phyloP scores from a whole-genome alignment of 1,139 yeast genomes.

The Geotrichum bryndzae region DNA sequence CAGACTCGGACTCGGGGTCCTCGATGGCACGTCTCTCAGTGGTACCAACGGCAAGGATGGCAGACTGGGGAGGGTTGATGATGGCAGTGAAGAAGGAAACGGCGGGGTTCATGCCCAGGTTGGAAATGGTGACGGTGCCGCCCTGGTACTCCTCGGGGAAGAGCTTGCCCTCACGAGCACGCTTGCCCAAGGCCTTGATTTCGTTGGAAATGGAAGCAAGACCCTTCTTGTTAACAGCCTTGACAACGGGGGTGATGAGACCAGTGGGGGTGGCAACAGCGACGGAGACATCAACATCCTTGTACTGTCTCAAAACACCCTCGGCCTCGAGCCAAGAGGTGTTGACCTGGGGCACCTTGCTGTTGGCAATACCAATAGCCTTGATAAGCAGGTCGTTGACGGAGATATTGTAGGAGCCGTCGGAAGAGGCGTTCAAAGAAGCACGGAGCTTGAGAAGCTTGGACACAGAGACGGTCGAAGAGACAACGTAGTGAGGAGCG shows the following conservation, averaged over 20 bases:
- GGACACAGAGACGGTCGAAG: constrained; percentile 77
- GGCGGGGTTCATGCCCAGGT: constrained; percentile 97
- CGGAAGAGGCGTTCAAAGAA: constrained; percentile 76
- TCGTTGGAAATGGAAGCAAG: constrained; percentile 71
- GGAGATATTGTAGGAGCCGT: constrained; percentile 85
- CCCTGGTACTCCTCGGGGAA: constrained; percentile 97
- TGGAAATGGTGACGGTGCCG: constrained; percentile 96
- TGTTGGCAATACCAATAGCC: constrained; percentile 86
- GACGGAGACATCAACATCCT: constrained; percentile 90
- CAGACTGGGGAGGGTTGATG: constrained; percentile 95
- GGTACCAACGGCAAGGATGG: constrained; percentile 92
- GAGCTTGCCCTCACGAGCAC: constrained; percentile 91
- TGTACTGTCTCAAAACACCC: constrained; percentile 87
- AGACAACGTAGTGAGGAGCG: constrained; percentile 88
- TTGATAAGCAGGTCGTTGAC: constrained; percentile 91
- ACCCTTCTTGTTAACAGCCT: constrained; percentile 82
- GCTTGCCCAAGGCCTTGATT: constrained; percentile 89
- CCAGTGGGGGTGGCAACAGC: constrained; percentile 99
- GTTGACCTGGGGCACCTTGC: constrained; percentile 89
- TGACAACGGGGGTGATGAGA: constrained; percentile 90
- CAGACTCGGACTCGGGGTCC: constrained; percentile 83
- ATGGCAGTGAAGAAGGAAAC: constrained; percentile 90
- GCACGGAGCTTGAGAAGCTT: constrained; percentile 90
- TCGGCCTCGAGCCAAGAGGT: constrained; percentile 87
- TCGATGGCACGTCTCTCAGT: constrained; percentile 89